Base-by-base conservation (phyloP, 2,329 filamentous ascomycete genomes). In the Zymoseptoria tritici region DNA sequence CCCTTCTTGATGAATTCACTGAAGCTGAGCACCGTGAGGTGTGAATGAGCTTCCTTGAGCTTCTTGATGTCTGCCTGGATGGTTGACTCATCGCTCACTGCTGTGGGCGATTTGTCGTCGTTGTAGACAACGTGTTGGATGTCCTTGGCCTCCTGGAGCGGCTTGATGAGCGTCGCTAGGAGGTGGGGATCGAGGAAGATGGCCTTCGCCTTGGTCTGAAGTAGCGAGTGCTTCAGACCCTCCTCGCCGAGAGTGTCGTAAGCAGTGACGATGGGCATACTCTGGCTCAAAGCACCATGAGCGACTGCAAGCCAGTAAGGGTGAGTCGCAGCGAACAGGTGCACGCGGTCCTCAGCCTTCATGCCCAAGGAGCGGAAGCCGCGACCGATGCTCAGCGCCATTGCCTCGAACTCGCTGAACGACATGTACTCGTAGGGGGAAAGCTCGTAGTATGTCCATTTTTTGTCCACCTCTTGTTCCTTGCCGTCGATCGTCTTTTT, bases 241-340 rank as follows among this genome's bases (percentile, higher is more conserved):
- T 87, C 85, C 69, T 90, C 84, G 57, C 92, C 92, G 52, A 97
- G 86, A 29, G 91, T 96, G 75, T 97, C 92, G 76, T 97, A 97
- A 55, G 92, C 91, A 52, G 93, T 97, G 55, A 97, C 93, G 66
- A 97, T 92, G 60, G 90, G 85, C 73, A 97, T 85, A 52, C 90
- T 92, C 76, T 97, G 93, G 16, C 91, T 92, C 20, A 86, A 77
- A 58, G 84, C 88, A 79, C 79, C 73, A 52, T 75, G 72, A 24
- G 92, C 89, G 69, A 89, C 85, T 57, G 87, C 85, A 64, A 97
- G 82, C 93, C 93, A 97, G 77, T 90, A 84, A 56, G 85, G 82
- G 74, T 86, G 90, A 3, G 90, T 96, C n/a, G 88, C 84, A 54
- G 88, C 91, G 72, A 91, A 96, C 58, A 96, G 80, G 73, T 96